phyloP scores from a whole-genome alignment of 495 filamentous ascomycete species.

The Hypoxylon cercidicola region DNA sequence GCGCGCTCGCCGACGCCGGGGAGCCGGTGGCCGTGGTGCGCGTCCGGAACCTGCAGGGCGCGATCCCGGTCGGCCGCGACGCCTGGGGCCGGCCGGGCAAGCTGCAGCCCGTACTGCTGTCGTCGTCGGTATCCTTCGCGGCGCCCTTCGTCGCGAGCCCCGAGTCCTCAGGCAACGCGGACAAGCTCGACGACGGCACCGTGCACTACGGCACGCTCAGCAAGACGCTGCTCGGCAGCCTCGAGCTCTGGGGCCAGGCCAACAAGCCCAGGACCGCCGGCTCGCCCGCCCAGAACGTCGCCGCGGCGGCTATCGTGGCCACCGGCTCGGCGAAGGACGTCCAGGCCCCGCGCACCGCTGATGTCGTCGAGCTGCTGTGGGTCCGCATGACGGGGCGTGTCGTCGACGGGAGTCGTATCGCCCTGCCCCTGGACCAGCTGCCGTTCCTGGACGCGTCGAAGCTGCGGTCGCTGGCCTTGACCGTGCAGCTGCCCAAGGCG shows the following conservation, averaged over 20 bases:
- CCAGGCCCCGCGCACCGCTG: conserved; percentile 25
- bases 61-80: conserved; percentile 57
- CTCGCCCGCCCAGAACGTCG: neutral
- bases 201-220: conserved; percentile 70
- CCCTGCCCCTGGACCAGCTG: conserved; percentile 39
- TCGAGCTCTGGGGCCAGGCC: conserved; percentile 40
- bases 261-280: conserved; percentile 7
- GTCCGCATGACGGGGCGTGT: conserved; percentile 44
- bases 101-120: conserved; percentile 64
- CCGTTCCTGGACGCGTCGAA: conserved; percentile 43
- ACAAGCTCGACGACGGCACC: conserved; percentile 60
- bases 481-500: conserved; percentile 62
- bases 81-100: conserved; percentile 64
- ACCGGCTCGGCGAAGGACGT: neutral
- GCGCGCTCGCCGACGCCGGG: conserved; percentile 46
- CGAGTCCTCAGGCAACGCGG: conserved; percentile 56
- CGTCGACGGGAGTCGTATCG: conserved; percentile 41
- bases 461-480: conserved; percentile 53
- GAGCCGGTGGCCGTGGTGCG: conserved; percentile 54
- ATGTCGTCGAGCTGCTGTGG: conserved; percentile 49
- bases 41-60: conserved; percentile 62
- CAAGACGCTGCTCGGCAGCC: conserved; percentile 57
- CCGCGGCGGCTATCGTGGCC: neutral
- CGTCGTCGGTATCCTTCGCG: conserved; percentile 59
- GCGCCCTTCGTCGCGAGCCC: conserved; percentile 55